Conservation (phyloP, 2,329 filamentous ascomycete genomes). For the Aspergillus transmontanensis region DNA sequence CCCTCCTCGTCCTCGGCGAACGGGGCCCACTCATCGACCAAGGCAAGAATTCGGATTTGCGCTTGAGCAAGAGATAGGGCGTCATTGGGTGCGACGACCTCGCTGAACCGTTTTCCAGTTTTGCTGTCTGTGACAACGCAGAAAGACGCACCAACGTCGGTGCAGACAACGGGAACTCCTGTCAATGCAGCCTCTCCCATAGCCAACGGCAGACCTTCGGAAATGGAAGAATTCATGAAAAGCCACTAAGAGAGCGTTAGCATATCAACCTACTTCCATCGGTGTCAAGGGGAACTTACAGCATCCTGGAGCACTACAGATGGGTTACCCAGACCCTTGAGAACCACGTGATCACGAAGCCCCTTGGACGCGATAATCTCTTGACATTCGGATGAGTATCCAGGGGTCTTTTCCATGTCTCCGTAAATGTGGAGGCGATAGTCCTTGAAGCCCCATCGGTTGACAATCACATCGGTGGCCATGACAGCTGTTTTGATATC, state of each 20-base stretch:
- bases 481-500: conserved; percentile 67
- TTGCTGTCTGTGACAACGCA: conserved; percentile 46
- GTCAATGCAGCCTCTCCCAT: conserved; percentile 50
- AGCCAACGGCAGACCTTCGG: conserved; percentile 49
- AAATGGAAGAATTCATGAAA: conserved; percentile 53
- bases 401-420: conserved; percentile 63
- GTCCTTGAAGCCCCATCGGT: conserved; percentile 65
- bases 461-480: conserved; percentile 66
- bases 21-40: conserved; percentile 63
- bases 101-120: conserved; percentile 57
- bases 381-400: conserved; percentile 62
- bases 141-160: conserved; percentile 45
- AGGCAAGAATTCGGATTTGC: conserved; percentile 63
- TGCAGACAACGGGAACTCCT: conserved; percentile 48
- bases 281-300: not conserved
- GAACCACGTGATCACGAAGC: conserved; percentile 52
- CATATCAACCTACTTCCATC: not conserved
- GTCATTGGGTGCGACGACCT: conserved; percentile 67
- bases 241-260: conserved; percentile 44
- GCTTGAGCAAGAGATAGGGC: conserved; percentile 61
- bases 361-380: conserved; percentile 60
- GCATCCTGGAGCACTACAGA: conserved; percentile 58
- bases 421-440: conserved; percentile 66
- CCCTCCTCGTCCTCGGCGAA: conserved; percentile 56
- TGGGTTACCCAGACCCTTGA: conserved; percentile 60